A percentile compares a stretch with the other conserved stretches of the same genome.
Evolutionary conservation across 2,329 filamentous ascomycete genomes (phyloP).

Genomic region (Aureobasidium sp.): DNA sequence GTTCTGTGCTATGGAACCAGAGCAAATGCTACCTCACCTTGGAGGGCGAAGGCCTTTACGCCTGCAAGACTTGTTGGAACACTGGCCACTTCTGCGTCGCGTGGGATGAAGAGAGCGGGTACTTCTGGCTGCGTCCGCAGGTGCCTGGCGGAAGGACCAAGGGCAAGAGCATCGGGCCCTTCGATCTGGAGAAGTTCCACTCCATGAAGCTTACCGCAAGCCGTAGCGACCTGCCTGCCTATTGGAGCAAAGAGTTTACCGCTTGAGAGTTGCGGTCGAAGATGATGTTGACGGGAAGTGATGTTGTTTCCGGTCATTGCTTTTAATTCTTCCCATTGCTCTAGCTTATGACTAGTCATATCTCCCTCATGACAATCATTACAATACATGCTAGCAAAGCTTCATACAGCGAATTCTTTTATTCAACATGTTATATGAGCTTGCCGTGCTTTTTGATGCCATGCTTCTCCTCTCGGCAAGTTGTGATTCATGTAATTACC

Average conservation of each 20-base stretch:
- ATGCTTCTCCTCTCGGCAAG: no score
- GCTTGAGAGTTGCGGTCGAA: background rate
- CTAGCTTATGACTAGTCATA: no score
- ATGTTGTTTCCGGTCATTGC: no score
- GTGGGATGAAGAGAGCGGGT: background rate
- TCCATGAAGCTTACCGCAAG: background rate
- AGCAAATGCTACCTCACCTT: slow-evolving; percentile 2
- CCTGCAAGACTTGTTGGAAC: slow-evolving; percentile 10
- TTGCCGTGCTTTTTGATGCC: no score
- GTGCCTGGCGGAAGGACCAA: background rate
- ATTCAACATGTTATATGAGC: no score
- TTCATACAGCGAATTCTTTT: no score
- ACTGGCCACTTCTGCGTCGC: background rate
- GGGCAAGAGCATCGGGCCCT: background rate
- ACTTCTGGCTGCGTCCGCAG: background rate
- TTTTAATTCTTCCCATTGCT: background rate
- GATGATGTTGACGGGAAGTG: background rate
- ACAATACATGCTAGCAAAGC: no score
- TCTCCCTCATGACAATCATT: no score
- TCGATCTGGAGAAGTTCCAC: background rate
- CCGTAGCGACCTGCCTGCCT: background rate
- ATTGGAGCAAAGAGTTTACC: background rate
- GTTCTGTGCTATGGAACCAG: background rate
- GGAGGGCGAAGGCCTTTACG: background rate
- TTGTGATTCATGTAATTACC: no score